Percentiles rank a stretch among this genome's conserved stretches.
These are phyloP conservation scores for Lepidopterella palustris DNA, from an alignment of 495 filamentous ascomycete genomes.

Conservation along the genomic window DNA sequence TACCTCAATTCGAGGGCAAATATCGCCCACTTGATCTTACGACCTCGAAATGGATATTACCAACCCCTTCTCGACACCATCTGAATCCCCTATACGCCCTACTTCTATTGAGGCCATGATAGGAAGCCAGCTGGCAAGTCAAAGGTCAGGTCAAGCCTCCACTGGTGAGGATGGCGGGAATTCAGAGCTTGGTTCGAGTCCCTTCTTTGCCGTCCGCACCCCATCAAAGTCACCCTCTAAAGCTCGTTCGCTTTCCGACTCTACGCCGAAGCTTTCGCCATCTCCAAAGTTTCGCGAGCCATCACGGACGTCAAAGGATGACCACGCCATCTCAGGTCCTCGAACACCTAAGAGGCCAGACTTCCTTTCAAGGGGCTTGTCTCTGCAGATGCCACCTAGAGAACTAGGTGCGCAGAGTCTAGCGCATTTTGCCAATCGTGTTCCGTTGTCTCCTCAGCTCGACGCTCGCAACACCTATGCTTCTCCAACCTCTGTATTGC, in stretches of 20 bases:
- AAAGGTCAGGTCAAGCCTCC: conserved; percentile 2
- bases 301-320: conserved; percentile 67
- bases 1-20: background rate
- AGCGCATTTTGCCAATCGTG: conserved; percentile 53
- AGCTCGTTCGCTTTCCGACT: conserved; percentile 41
- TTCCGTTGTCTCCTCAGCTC: conserved; percentile 77
- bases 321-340: conserved; percentile 51
- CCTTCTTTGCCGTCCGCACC: conserved; percentile 10
- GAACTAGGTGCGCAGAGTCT: conserved; percentile 46
- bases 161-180: conserved; percentile 5
- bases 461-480: conserved; percentile 78
- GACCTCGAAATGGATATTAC: background rate
- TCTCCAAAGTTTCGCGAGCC: conserved; percentile 60
- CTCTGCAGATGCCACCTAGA: conserved; percentile 65
- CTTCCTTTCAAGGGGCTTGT: conserved; percentile 54
- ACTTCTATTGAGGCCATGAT: conserved; percentile 22
- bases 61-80: background rate
- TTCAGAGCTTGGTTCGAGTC: background rate
- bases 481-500: conserved; percentile 75
- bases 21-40: background rate
- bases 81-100: conserved; percentile 1
- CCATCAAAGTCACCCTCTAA: conserved; percentile 30
- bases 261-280: conserved; percentile 47
- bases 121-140: conserved; percentile 12
- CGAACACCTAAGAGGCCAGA: conserved; percentile 58